phyloP scores from a whole-genome alignment of 164 flowering plant species.

The Magnolia sinica region DNA sequence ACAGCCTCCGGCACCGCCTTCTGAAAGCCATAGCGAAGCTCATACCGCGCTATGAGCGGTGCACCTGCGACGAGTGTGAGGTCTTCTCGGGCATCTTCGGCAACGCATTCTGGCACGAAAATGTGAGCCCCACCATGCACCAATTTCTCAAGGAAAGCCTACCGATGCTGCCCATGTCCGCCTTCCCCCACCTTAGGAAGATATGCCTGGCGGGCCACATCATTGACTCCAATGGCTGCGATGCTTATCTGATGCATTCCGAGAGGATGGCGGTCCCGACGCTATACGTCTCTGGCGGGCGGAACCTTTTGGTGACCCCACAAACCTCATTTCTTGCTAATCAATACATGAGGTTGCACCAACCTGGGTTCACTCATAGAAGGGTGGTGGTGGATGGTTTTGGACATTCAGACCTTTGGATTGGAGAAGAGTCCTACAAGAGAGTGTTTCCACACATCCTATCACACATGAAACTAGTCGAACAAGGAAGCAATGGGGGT shows the following conservation, averaged over 20 bases:
- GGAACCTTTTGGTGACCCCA: constrained; percentile 46
- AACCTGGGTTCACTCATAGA: constrained; percentile 44
- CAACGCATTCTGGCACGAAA: constrained; percentile 53
- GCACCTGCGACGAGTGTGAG: constrained; percentile 51
- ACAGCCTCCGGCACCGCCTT: constrained; percentile 30
- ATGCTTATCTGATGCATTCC: constrained; percentile 45
- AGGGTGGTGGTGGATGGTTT: constrained; percentile 56
- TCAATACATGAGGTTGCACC: constrained; percentile 60
- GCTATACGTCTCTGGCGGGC: constrained; percentile 52
- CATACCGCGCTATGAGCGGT: constrained; percentile 53
- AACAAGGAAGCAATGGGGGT: constrained; percentile 13
- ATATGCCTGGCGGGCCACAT: constrained; percentile 50
- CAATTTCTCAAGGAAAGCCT: constrained; percentile 39
- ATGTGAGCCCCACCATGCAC: constrained; percentile 41
- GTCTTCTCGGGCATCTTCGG: constrained; percentile 61
- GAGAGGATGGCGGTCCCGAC: constrained; percentile 58
- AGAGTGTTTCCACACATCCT: constrained; percentile 55
- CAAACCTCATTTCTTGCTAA: constrained; percentile 54
- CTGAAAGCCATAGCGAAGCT: constrained; percentile 39
- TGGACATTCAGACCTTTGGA: constrained; percentile 55
- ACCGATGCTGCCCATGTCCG: constrained; percentile 47
- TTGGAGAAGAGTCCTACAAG: constrained; percentile 45
- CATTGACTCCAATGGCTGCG: constrained; percentile 39
- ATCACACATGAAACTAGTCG: constrained; percentile 35
- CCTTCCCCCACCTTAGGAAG: constrained; percentile 52